Evolutionary conservation across 164 flowering plant genomes (phyloP), one percentile per base, ranked within the genome.

Genomic region (Berberis vulgaris): DNA sequence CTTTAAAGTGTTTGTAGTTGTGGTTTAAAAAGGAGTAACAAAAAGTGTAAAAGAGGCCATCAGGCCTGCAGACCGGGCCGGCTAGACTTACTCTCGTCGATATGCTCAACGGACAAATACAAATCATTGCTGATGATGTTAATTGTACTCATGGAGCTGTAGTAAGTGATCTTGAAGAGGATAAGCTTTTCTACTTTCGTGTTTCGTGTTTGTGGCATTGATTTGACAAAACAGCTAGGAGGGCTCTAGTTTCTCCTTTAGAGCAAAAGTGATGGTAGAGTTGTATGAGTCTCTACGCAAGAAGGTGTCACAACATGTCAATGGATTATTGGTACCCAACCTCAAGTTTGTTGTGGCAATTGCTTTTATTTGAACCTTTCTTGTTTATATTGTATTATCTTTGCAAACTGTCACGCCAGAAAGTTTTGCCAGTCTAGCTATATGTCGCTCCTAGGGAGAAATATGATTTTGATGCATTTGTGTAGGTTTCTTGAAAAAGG

Each of bases 131-230:
- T 6, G 96, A 94, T 68, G 91, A 91, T 61, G 99, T 91, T 6
- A 87, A 84, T 73, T 94, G 99, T 74, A 86, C 93, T 12, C 97
- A 94, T 69, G 96, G 99, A 74, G 97, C 97, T 75, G 87, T 96
- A 53, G 86, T 91, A 49, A 84, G 97, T 61, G 91, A 89, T 69
- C 76, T 94, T 5, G 99, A 91, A 79, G 87, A 87, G 11, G 73
- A 83, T 67, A 96, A 86, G 55, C 91, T 91, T 60, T 87, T 94
- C 80, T 91, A 94, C 71, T 85, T 91, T 54, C 85, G 49, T 26
- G 26, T 26, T 26, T 26, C 26, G 26, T 49, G 84, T 94, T 3
- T 91, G 96, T 0, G 97, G 99, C 45, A 69, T 94, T 4, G 89
- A 86, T 72, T 13, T 62, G 8, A 74, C 79, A 49, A 81, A 49